Conservation (phyloP, 805 yeast genomes). For the Maudiozyma turicensis region DNA sequence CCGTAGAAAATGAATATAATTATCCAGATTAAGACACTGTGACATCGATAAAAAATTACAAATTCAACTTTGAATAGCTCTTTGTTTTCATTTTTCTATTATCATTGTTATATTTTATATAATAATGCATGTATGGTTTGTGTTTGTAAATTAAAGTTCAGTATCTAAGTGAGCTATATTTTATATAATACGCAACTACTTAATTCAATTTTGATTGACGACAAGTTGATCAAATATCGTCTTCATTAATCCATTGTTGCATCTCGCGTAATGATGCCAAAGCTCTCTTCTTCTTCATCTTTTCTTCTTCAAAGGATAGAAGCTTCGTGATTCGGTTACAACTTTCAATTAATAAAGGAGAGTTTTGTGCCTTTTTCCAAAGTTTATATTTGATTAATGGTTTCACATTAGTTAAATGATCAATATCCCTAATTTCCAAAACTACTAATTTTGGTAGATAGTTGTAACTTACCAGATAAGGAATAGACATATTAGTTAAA, state of each 20-base stretch:
- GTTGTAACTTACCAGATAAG: conserved; percentile 34
- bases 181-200: no score
- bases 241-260: conserved; percentile 49
- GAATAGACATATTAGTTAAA: conserved; percentile 50
- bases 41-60: no score
- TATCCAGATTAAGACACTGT: no score
- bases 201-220: no score
- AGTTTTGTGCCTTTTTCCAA: conserved; percentile 36
- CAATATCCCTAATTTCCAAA: conserved; percentile 61
- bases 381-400: conserved; percentile 63
- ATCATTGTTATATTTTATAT: not conserved
- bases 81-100: not conserved
- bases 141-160: not conserved
- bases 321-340: conserved; percentile 59
- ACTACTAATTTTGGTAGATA: conserved; percentile 56
- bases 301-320: conserved; percentile 51
- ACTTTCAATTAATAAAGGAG: conserved; percentile 60
- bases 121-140: not conserved
- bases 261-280: conserved; percentile 53
- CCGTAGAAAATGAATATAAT: no score
- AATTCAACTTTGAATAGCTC: not conserved
- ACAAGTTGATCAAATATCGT: conserved; percentile 23
- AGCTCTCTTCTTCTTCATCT: conserved; percentile 48
- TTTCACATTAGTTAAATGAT: conserved; percentile 44
- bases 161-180: not conserved